A percentile compares a stretch with the other conserved stretches of the same genome.
phyloP scores from a whole-genome alignment of 1,139 yeast genomes.

The Hansenula sp. region DNA sequence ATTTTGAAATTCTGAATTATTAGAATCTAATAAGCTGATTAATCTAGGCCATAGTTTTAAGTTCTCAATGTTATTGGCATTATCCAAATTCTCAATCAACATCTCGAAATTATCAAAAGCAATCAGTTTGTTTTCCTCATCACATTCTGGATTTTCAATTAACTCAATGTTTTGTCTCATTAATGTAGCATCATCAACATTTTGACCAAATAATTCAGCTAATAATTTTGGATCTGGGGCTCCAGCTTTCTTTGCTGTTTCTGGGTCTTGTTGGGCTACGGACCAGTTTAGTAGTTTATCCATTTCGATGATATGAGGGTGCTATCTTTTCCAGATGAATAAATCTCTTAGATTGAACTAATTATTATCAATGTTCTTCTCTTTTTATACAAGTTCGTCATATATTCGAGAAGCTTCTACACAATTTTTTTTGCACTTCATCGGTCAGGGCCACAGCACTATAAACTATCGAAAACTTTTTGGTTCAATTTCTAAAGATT shows the following conservation, averaged over 20 bases:
- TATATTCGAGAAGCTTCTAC: conserved; percentile 2
- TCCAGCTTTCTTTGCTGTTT: conserved; percentile 56
- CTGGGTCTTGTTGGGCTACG: conserved; percentile 71
- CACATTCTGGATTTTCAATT: conserved; percentile 58
- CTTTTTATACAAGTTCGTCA: not conserved
- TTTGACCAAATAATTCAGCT: conserved; percentile 72
- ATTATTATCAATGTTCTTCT: no score
- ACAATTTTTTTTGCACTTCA: not conserved
- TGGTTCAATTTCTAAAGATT: no score
- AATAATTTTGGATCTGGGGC: conserved; percentile 75
- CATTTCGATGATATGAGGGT: no score
- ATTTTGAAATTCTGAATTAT: conserved; percentile 44
- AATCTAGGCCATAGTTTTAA: conserved; percentile 77
- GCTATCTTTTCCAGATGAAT: no score
- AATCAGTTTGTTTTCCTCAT: conserved; percentile 57
- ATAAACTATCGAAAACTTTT: not conserved
- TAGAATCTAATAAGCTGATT: conserved; percentile 44
- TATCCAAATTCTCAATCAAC: conserved; percentile 90
- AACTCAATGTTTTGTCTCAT: conserved; percentile 75
- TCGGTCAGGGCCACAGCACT: not conserved
- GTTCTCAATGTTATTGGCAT: conserved; percentile 88
- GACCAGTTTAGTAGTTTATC: conserved; percentile 93
- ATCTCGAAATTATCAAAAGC: conserved; percentile 93
- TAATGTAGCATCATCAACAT: conserved; percentile 79
- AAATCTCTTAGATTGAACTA: not conserved